Conservation (phyloP, 2,329 filamentous ascomycete species). For the Aspergillus udagawae region DNA sequence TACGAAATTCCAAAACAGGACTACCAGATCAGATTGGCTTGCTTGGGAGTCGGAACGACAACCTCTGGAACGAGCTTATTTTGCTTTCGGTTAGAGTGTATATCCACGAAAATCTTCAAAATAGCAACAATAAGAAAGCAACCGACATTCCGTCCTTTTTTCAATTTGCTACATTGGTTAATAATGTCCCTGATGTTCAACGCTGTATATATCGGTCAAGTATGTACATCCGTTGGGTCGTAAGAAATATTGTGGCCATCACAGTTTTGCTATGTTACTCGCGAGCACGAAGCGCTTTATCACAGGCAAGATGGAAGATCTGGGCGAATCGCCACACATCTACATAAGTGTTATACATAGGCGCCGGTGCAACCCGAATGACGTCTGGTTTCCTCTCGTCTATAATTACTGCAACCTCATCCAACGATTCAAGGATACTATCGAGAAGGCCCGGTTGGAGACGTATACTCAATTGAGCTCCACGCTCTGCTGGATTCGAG, state of each 20-base stretch:
- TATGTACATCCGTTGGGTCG: not conserved
- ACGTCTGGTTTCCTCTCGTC: slow-evolving; percentile 85
- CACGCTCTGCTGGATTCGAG: slow-evolving; percentile 61
- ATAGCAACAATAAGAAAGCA: not conserved
- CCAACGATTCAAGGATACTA: slow-evolving; percentile 59
- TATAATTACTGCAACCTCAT: slow-evolving; percentile 67
- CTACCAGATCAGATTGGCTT: slow-evolving; percentile 94
- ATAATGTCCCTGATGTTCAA: not conserved
- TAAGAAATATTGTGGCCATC: not conserved
- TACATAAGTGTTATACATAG: slow-evolving; percentile 75
- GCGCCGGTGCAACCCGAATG: slow-evolving; percentile 76
- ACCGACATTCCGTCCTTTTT: not conserved
- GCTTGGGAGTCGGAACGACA: slow-evolving; percentile 83
- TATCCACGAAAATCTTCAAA: not conserved
- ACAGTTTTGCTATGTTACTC: slow-evolving; percentile 8
- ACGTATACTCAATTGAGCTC: slow-evolving; percentile 73
- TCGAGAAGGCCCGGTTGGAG: slow-evolving; percentile 67
- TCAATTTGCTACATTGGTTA: not conserved
- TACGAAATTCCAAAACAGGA: slow-evolving; percentile 50
- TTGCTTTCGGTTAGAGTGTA: slow-evolving; percentile 47
- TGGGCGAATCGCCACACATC: slow-evolving; percentile 64
- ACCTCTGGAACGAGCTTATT: slow-evolving; percentile 62
- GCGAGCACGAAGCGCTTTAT: slow-evolving; percentile 27
- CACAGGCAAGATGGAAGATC: slow-evolving; percentile 50
- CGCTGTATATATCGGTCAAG: not conserved